Evolutionary conservation across 371 early-diverging fungal genomes (phyloP).

Genomic region (Smittium mucronatum): DNA sequence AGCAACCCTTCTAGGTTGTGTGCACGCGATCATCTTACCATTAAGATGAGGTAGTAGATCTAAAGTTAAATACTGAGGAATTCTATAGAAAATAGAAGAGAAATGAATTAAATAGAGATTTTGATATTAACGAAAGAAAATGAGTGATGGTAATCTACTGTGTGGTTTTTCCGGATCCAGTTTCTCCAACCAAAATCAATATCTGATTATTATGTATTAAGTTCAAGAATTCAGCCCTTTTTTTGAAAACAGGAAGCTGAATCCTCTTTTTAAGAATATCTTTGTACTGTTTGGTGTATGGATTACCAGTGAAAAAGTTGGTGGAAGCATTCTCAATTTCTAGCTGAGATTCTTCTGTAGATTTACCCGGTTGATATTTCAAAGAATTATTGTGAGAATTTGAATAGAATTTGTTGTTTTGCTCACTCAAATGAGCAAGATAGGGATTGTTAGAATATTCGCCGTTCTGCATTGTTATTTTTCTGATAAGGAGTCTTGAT

Average conservation of each 20-base stretch:
- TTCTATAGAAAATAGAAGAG: slow-evolving; percentile 18
- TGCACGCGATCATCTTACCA: slow-evolving; percentile 86
- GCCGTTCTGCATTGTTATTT: neutral
- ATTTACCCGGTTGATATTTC: slow-evolving; percentile 16
- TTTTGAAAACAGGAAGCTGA: slow-evolving; percentile 78
- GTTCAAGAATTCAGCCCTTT: slow-evolving; percentile 71
- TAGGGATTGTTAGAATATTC: slow-evolving; percentile 2
- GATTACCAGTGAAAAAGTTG: slow-evolving; percentile 72
- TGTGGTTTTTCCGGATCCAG: slow-evolving; percentile 85
- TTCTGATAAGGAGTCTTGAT: too few relatives aligned
- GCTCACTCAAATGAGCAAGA: neutral
- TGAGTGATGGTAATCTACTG: slow-evolving; percentile 35
- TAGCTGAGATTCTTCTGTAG: slow-evolving; percentile 48
- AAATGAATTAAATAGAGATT: neutral
- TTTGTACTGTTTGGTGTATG: slow-evolving; percentile 65
- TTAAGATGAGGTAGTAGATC: slow-evolving; percentile 83
- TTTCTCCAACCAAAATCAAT: slow-evolving; percentile 79
- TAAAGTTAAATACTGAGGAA: slow-evolving; percentile 87
- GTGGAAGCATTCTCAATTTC: slow-evolving; percentile 51
- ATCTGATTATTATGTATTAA: slow-evolving; percentile 76
- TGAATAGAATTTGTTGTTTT: neutral
- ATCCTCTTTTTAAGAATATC: slow-evolving; percentile 68
- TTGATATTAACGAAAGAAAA: neutral
- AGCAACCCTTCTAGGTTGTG: slow-evolving; percentile 97
- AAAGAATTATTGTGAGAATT: neutral